Evolutionary conservation across 108 stramenopile species (phyloP).

Genomic region (Ochromonas danica): DNA sequence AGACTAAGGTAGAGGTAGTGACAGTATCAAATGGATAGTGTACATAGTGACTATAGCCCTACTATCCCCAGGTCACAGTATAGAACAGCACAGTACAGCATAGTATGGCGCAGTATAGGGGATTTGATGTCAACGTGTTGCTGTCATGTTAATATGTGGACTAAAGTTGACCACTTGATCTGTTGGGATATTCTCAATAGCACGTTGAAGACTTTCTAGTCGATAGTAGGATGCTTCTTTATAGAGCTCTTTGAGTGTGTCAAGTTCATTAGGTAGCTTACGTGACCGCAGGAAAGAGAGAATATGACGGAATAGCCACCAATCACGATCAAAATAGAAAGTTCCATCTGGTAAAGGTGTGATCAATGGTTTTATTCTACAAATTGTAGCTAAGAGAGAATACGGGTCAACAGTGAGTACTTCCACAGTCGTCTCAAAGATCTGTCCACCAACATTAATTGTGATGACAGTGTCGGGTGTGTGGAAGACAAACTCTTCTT

Average conservation of each 20-base stretch:
- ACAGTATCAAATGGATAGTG: too few species aligned
- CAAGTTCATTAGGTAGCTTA: conserved; percentile 40
- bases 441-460: conserved; percentile 56
- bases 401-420: conserved; percentile 52
- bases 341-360: not conserved
- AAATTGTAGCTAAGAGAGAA: conserved; percentile 32
- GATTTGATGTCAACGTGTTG: too few species aligned
- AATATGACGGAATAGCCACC: conserved; percentile 61
- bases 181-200: conserved; percentile 26
- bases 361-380: not conserved
- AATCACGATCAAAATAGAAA: conserved; percentile 59
- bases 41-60: too few species aligned
- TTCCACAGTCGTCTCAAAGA: conserved; percentile 55
- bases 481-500: conserved; percentile 40
- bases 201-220: conserved; percentile 9
- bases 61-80: too few species aligned
- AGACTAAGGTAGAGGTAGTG: too few species aligned
- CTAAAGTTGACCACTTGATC: not conserved
- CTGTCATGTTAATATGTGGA: not conserved
- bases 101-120: too few species aligned
- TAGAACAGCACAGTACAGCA: too few species aligned
- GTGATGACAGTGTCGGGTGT: conserved; percentile 25
- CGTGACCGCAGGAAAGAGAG: conserved; percentile 51
- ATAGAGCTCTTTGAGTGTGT: conserved; percentile 29
- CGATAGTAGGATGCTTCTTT: conserved; percentile 33